Evolutionary conservation across 805 yeast species (phyloP), one percentile per base, ranked within the genome.

Genomic region (Wickerhamomyces queroliae): DNA sequence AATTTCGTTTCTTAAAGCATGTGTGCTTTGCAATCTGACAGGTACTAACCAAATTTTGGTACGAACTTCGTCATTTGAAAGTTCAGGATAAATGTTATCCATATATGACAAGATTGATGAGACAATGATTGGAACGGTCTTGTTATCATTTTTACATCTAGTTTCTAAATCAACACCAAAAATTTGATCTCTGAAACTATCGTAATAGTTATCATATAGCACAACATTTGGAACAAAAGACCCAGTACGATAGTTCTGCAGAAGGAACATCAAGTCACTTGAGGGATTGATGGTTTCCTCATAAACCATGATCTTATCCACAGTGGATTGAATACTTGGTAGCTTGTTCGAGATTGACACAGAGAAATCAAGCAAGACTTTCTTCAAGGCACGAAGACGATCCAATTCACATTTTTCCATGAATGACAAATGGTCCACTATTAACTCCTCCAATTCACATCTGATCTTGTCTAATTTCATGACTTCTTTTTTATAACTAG

Each of bases 371-470:
- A 77, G 68, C 10, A 83, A 73, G 2, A 80, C 90, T 43, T 83
- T 81, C 58, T 86, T 85, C 44, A 87, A 64, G 0, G 93, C 93
- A 46, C 72, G 70, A 43, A 84, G 66, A 46, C 96, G 72, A 61
- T 87, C 95, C 26, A 75, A 59, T 61, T 87, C 95, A 63, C 93
- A 86, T 50, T 80, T 74, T 56, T 86, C 91, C 85, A 87, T 78
- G 56, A 82, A 85, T 18, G 79, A 62, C 37, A 82, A 64, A 53
- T 84, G 90, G 48, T 82, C 90, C 57, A 82, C 72, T 41, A 83
- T 68, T 25, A 73, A 56, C 52, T 83, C 91, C 58, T 88, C 95
- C 35, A 85, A 68, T 35, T 77, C 78, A 58, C 93, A 83, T 42
- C 95, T 70, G 12, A 75, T 59, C 33, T 69, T 66, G 53, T 87